These are phyloP conservation scores for Mycosphaerella sp. DNA, from an alignment of 2,329 filamentous ascomycete species.

Conservation along the genomic window DNA sequence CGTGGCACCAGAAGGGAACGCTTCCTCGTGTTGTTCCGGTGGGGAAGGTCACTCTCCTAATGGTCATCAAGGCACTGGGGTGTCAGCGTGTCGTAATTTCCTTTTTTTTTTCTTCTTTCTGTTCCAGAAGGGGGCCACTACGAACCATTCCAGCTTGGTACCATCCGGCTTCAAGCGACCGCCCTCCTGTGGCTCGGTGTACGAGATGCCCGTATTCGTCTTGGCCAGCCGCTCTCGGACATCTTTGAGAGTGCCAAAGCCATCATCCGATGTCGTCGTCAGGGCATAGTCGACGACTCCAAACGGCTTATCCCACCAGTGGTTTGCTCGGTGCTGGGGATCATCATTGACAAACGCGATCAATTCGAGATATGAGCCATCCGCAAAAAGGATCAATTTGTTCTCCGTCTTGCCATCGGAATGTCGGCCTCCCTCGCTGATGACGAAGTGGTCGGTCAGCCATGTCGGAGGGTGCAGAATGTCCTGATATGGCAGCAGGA, in stretches of 20 bases:
- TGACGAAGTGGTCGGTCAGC: constrained; percentile 50
- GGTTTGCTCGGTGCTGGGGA: constrained; percentile 39
- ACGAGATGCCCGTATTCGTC: constrained; percentile 36
- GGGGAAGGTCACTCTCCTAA: constrained; percentile 45
- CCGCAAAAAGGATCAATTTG: constrained; percentile 55
- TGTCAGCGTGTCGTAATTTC: background rate
- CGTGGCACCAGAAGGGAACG: constrained; percentile 61
- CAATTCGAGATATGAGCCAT: constrained; percentile 61
- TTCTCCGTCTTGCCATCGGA: constrained; percentile 56
- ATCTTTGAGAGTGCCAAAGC: constrained; percentile 19
- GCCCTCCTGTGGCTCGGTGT: constrained; percentile 46
- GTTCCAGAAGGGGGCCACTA: background rate
- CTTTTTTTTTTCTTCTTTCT: too few species aligned
- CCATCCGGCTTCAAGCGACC: constrained; percentile 53
- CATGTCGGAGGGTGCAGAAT: constrained; percentile 45
- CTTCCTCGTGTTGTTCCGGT: constrained; percentile 42
- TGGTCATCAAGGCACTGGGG: background rate
- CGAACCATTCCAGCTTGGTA: constrained; percentile 49
- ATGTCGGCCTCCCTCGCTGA: constrained; percentile 56
- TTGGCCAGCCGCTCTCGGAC: constrained; percentile 21
- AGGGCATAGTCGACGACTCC: constrained; percentile 58
- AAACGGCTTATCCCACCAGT: constrained; percentile 51
- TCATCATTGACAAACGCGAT: constrained; percentile 53
- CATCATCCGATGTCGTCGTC: constrained; percentile 30
- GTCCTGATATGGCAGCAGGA: constrained; percentile 51